phyloP scores from a whole-genome alignment of 495 filamentous ascomycete species.

The Neurospora sp. region DNA sequence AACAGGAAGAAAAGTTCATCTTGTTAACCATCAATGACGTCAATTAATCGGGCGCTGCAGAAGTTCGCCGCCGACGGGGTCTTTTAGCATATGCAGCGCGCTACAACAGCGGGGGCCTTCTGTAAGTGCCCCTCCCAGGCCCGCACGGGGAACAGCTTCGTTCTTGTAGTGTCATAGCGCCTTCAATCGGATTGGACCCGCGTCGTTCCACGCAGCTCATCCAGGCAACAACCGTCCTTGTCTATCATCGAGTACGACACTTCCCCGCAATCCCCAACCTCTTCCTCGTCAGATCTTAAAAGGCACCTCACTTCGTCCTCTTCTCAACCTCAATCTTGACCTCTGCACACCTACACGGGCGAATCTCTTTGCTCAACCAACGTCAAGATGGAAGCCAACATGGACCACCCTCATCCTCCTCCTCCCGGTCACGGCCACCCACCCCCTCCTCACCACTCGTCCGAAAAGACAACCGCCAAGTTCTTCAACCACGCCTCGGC shows the following conservation, averaged over 20 bases:
- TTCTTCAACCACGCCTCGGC: constrained; percentile 39
- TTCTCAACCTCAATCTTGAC: not conserved
- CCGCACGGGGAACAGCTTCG: not conserved
- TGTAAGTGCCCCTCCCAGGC: not conserved
- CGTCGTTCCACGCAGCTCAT: not conserved
- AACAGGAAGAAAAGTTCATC: not conserved
- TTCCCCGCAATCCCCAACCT: constrained; percentile 4
- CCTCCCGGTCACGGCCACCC: not conserved
- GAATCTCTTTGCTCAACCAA: not conserved
- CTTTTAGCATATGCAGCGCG: not conserved
- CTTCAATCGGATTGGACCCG: not conserved
- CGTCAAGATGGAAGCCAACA: not conserved
- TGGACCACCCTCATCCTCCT: not conserved
- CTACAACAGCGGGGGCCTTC: not conserved
- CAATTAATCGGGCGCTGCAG: not conserved
- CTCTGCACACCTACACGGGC: not conserved
- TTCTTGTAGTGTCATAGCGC: not conserved
- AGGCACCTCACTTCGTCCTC: not conserved
- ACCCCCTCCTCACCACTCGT: not conserved
- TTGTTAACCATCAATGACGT: not conserved
- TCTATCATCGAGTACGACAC: not conserved
- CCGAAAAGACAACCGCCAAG: constrained; percentile 12
- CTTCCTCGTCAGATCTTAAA: not conserved
- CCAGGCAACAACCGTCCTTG: not conserved
- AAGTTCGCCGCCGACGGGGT: too few species aligned